These are phyloP conservation scores for Pholiota conissans DNA, from an alignment of 768 basidiomycete genomes.

Conservation along the genomic window DNA sequence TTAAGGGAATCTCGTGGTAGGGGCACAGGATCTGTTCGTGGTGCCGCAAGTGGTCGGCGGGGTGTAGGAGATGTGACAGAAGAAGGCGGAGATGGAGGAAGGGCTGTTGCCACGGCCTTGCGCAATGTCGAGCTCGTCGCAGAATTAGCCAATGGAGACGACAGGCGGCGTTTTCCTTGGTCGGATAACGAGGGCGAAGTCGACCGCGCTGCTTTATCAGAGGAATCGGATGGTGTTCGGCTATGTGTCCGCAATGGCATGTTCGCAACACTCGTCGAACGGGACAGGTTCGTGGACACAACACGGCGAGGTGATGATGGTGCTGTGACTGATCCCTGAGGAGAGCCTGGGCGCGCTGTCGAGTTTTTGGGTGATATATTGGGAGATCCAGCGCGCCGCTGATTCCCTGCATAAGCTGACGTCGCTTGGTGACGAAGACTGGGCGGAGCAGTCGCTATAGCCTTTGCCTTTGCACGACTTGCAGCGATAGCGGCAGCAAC, in stretches of 20 bases:
- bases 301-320: slow-evolving; percentile 47
- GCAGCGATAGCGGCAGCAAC: slow-evolving; percentile 88
- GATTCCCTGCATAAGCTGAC: slow-evolving; percentile 57
- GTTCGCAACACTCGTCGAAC: slow-evolving; percentile 42
- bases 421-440: slow-evolving; percentile 81
- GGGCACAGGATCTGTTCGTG: slow-evolving; percentile 29
- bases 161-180: slow-evolving; percentile 42
- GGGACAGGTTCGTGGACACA: slow-evolving; percentile 37
- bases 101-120: slow-evolving; percentile 35
- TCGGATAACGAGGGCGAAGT: slow-evolving; percentile 45
- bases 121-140: slow-evolving; percentile 37
- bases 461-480: slow-evolving; percentile 84
- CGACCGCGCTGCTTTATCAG: slow-evolving; percentile 24
- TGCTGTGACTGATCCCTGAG: slow-evolving; percentile 47
- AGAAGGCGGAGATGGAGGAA: slow-evolving; percentile 38
- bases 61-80: slow-evolving; percentile 30
- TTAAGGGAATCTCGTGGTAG: slow-evolving; percentile 46
- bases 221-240: slow-evolving; percentile 38
- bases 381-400: slow-evolving; percentile 45
- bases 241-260: slow-evolving; percentile 33
- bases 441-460: slow-evolving; percentile 80
- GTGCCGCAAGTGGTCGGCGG: slow-evolving; percentile 20
- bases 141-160: slow-evolving; percentile 45
- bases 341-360: slow-evolving; percentile 44
- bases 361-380: slow-evolving; percentile 36